Evolutionary conservation across 2,329 filamentous ascomycete genomes (phyloP), one percentile per base, ranked within the genome.

Genomic region (Coniochaeta hoffmannii): DNA sequence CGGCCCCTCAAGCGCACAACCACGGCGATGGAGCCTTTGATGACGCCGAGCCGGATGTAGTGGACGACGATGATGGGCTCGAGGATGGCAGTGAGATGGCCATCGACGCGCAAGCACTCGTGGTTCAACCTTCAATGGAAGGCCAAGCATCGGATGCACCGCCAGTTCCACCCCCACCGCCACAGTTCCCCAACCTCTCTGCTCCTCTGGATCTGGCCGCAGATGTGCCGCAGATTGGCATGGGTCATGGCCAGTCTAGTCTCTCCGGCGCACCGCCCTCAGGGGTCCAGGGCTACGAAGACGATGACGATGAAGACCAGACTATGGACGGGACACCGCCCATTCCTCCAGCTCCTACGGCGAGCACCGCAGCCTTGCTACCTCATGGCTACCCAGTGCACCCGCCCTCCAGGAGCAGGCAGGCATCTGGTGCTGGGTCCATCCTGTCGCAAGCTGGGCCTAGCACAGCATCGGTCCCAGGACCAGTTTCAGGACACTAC

Each of bases 81-180:
- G 66, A 66, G 14, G 64, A 68, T 55, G 63, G 61, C 3, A 62
- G 56, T 14, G 65, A 68, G 35, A 68, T 68, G 66, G 62, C 62
- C 15, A 61, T 67, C 19, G 65, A 67, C 55, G 58, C 58, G 11
- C 61, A 62, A 44, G 61, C 59, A 10, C 53, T 53, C 11, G 22
- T 53, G 19, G 53, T 17, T 24, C 32, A 26, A 9, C 35, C 35
- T 24, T 17, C 26, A 7, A 14, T 15, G 7, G 52, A 35, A 3
- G 56, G 58, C 14, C 41, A 56, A 15, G 58, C 52, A 1, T 51
- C 55, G 12, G 57, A 55, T 31, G 57, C 55, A 15, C 55, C 26
- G 26, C 55, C 56, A 3, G 54, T 57, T 10, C 59, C 59, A 6
- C 58, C 58, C 3, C 58, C 59, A 41, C 56, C 58, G 34, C 56